phyloP scores from a whole-genome alignment of 2,329 filamentous ascomycete genomes.

The Aureobasidium sp. region DNA sequence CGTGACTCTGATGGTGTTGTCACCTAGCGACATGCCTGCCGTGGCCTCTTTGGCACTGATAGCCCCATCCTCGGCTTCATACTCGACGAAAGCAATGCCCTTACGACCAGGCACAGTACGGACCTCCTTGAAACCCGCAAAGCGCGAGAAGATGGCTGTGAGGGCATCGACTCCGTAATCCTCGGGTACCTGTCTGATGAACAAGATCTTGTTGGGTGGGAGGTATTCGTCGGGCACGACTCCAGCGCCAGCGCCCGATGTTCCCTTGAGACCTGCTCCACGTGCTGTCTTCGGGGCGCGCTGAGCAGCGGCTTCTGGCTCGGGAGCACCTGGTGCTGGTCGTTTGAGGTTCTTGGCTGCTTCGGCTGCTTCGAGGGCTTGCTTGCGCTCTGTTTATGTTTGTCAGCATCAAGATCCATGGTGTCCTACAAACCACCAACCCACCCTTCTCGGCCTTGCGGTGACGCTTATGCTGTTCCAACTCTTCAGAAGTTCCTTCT shows the following conservation, averaged over 20 bases:
- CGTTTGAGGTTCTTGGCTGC: conserved; percentile 70
- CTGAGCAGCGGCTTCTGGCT: conserved; percentile 27
- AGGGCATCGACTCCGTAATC: conserved; percentile 76
- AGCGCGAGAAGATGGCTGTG: conserved; percentile 72
- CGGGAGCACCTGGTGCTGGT: conserved; percentile 39
- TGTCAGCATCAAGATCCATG: conserved; percentile 1
- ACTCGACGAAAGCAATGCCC: conserved; percentile 94
- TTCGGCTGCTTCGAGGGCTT: conserved; percentile 72
- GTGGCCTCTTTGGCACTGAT: conserved; percentile 93
- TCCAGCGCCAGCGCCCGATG: conserved; percentile 56
- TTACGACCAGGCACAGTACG: conserved; percentile 76
- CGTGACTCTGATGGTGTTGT: conserved; percentile 83
- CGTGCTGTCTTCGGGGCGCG: conserved; percentile 57
- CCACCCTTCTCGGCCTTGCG: conserved; percentile 84
- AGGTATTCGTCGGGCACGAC: conserved; percentile 96
- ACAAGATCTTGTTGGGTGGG: conserved; percentile 93
- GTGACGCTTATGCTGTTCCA: conserved; percentile 78
- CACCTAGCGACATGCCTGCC: conserved; percentile 71
- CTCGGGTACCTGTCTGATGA: conserved; percentile 85
- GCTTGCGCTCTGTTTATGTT: conserved; percentile 54
- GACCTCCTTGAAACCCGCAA: conserved; percentile 91
- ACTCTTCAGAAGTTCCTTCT: conserved; percentile 66
- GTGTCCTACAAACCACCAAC: conserved; percentile 24
- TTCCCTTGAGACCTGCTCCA: conserved; percentile 62
- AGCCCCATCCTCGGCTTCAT: conserved; percentile 80